Conservation (phyloP, 2,329 filamentous ascomycete species). For the Aspergillus viridinutans region DNA sequence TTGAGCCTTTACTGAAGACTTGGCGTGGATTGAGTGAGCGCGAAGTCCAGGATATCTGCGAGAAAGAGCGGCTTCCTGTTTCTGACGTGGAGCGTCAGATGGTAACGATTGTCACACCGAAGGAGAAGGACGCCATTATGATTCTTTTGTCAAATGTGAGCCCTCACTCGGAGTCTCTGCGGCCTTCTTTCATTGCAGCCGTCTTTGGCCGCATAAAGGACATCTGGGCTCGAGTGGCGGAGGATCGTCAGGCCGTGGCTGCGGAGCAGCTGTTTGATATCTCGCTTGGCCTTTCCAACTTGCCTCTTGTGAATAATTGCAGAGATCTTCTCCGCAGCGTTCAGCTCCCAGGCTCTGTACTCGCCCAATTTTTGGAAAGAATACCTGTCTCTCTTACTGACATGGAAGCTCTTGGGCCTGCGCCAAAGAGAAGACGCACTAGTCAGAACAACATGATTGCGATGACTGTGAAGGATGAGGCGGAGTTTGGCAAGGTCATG, state of each 20-base stretch:
- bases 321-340: constrained; percentile 69
- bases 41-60: constrained; percentile 50
- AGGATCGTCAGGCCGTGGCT: constrained; percentile 33
- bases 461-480: constrained; percentile 58
- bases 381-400: constrained; percentile 67
- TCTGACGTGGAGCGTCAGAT: constrained; percentile 51
- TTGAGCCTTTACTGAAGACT: constrained; percentile 69
- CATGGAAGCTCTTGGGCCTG: constrained; percentile 66
- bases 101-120: constrained; percentile 51
- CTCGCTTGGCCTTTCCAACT: constrained; percentile 28
- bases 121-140: constrained; percentile 55
- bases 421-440: constrained; percentile 73
- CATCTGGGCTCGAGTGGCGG: constrained; percentile 59
- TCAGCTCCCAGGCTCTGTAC: constrained; percentile 66
- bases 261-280: constrained; percentile 42
- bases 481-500: constrained; percentile 64
- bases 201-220: constrained; percentile 66
- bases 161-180: constrained; percentile 39
- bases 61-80: constrained; percentile 45
- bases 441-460: constrained; percentile 67
- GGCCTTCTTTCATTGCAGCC: constrained; percentile 56
- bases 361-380: constrained; percentile 68
- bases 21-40: constrained; percentile 59
- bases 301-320: constrained; percentile 28
- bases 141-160: constrained; percentile 50